These are phyloP conservation scores for Calonectria montana DNA, from an alignment of 2,329 filamentous ascomycete genomes.

Conservation along the genomic window DNA sequence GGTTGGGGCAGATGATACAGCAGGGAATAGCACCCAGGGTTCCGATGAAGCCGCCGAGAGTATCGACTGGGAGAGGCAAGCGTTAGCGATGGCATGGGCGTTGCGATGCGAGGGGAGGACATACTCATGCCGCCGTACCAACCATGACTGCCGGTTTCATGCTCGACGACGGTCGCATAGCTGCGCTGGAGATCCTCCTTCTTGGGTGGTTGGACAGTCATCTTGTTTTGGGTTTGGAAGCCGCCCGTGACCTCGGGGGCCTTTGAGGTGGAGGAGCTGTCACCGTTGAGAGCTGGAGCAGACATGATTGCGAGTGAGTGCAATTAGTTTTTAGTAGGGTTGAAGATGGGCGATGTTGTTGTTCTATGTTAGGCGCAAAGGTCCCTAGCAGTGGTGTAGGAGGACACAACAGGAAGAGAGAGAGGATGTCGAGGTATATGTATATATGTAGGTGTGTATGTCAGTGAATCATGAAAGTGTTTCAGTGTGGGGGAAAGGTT, in stretches of 20 bases:
- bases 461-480: background rate
- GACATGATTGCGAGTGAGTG: constrained; percentile 6
- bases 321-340: no score
- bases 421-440: background rate
- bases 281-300: constrained; percentile 40
- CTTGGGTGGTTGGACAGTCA: constrained; percentile 82
- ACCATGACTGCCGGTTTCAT: constrained; percentile 78
- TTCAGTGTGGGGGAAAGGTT: constrained; percentile 13
- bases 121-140: constrained; percentile 92
- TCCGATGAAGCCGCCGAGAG: constrained; percentile 79
- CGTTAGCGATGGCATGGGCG: constrained; percentile 4
- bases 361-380: background rate
- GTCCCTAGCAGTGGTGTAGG: background rate
- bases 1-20: constrained; percentile 93
- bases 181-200: constrained; percentile 86
- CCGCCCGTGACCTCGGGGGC: constrained; percentile 48
- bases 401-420: background rate
- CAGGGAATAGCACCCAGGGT: constrained; percentile 88
- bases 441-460: background rate
- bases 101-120: constrained; percentile 46
- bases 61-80: constrained; percentile 67
- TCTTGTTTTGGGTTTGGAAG: constrained; percentile 65
- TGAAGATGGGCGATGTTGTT: background rate
- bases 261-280: constrained; percentile 47
- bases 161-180: constrained; percentile 74